Percentiles rank a stretch among this genome's conserved stretches.
phyloP scores from a whole-genome alignment of 495 filamentous ascomycete genomes.

The Immersiella caudata region DNA sequence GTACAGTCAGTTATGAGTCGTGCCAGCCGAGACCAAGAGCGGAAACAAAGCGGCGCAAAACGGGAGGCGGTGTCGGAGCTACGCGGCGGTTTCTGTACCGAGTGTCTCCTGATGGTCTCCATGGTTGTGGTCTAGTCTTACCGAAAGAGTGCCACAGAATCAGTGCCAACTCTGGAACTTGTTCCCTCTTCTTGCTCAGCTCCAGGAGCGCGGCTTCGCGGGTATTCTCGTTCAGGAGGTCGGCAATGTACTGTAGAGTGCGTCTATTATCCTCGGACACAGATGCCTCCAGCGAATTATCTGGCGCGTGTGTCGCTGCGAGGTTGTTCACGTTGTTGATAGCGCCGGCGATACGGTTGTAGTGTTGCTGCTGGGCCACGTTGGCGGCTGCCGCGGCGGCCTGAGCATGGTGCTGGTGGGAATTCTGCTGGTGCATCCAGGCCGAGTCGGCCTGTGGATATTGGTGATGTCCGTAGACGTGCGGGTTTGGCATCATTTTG shows the following conservation, averaged over 20 bases:
- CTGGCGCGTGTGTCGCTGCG: slow-evolving; percentile 59
- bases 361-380: slow-evolving; percentile 75
- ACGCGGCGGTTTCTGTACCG: not conserved
- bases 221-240: slow-evolving; percentile 83
- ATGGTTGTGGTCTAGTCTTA: slow-evolving; percentile 47
- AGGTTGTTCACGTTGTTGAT: slow-evolving; percentile 55
- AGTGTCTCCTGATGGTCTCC: not conserved
- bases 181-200: slow-evolving; percentile 97
- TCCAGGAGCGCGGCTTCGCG: slow-evolving; percentile 92
- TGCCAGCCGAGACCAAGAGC: not conserved
- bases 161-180: slow-evolving; percentile 93
- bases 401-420: slow-evolving; percentile 66
- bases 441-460: slow-evolving; percentile 74
- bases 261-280: slow-evolving; percentile 90
- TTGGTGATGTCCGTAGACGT: slow-evolving; percentile 69
- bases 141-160: slow-evolving; percentile 99
- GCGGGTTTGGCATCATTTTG: slow-evolving; percentile 48
- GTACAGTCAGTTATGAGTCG: not conserved
- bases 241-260: slow-evolving; percentile 89
- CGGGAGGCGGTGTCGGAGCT: not conserved
- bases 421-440: slow-evolving; percentile 73
- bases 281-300: slow-evolving; percentile 53
- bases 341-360: slow-evolving; percentile 71
- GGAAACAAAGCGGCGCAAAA: not conserved
- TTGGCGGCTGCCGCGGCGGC: slow-evolving; percentile 62